Conservation (phyloP, 768 basidiomycete genomes). For the Auriculariales sp. region DNA sequence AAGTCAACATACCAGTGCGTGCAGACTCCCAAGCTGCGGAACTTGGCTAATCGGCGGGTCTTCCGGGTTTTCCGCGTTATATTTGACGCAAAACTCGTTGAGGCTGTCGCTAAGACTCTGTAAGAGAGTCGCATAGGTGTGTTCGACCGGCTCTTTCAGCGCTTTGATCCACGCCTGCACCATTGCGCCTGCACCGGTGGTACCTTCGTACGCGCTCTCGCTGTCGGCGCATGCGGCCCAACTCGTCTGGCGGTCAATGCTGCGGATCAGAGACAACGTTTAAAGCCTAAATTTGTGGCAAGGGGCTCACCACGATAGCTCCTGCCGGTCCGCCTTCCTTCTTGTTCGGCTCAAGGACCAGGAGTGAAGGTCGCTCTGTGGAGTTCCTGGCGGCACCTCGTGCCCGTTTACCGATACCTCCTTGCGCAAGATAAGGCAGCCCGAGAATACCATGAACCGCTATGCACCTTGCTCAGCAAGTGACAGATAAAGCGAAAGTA, state of each 20-base stretch:
- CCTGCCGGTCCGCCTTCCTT: neutral
- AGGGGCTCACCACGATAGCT: neutral
- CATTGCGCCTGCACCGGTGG: conserved; percentile 9
- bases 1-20: neutral
- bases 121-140: neutral
- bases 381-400: neutral
- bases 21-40: neutral
- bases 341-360: neutral
- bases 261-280: neutral
- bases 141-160: neutral
- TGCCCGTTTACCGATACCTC: neutral
- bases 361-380: neutral
- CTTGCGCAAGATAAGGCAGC: neutral
- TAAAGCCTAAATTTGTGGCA: too few relatives aligned
- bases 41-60: neutral
- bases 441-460: neutral
- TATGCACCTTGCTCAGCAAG: too few relatives aligned
- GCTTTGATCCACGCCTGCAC: conserved; percentile 6
- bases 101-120: neutral
- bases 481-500: too few relatives aligned
- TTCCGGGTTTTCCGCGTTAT: neutral
- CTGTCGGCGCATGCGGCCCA: conserved; percentile 13
- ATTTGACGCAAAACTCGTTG: neutral
- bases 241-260: conserved; percentile 7
- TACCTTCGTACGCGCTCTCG: conserved; percentile 9